Percentiles rank a stretch among this genome's conserved stretches.
These are phyloP conservation scores for Achaetomium macrosporum DNA, from an alignment of 2,329 filamentous ascomycete genomes.

Conservation along the genomic window DNA sequence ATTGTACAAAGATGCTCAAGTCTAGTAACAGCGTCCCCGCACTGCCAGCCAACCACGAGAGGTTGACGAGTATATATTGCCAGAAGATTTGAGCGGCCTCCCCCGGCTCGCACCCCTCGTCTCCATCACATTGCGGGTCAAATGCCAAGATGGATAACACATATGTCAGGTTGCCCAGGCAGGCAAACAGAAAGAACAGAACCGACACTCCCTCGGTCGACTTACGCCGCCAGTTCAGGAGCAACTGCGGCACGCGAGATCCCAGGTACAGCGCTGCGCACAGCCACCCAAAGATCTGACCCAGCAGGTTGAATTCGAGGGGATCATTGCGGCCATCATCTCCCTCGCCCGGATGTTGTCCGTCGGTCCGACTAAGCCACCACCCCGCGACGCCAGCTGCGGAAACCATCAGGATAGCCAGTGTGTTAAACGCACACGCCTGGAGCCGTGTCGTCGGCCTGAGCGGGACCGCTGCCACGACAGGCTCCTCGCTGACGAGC, in stretches of 20 bases:
- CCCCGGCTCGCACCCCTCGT: slow-evolving; percentile 52
- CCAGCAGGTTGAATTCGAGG: slow-evolving; percentile 66
- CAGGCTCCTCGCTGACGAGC: slow-evolving; percentile 49
- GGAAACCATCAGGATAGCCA: slow-evolving; percentile 74
- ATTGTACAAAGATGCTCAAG: slow-evolving; percentile 81
- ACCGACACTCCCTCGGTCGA: slow-evolving; percentile 89
- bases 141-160: slow-evolving; percentile 89
- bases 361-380: slow-evolving; percentile 60
- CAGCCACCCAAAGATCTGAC: slow-evolving; percentile 89
- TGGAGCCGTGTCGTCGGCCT: slow-evolving; percentile 49
- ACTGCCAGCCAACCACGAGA: slow-evolving; percentile 86
- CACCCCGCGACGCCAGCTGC: slow-evolving; percentile 79
- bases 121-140: slow-evolving; percentile 60
- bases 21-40: slow-evolving; percentile 82
- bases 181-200: slow-evolving; percentile 95
- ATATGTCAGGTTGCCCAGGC: slow-evolving; percentile 89
- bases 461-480: slow-evolving; percentile 36
- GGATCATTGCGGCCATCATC: slow-evolving; percentile 30
- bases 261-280: slow-evolving; percentile 87
- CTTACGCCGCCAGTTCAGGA: slow-evolving; percentile 88
- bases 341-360: slow-evolving; percentile 28
- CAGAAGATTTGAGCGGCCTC: slow-evolving; percentile 66
- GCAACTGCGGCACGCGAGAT: slow-evolving; percentile 80
- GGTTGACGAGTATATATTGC: slow-evolving; percentile 79
- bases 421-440: slow-evolving; percentile 63